Percentiles rank a stretch among this genome's conserved stretches.
Evolutionary conservation across 257 asterid species (phyloP).

Genomic region (Primulina huaijiensis): DNA sequence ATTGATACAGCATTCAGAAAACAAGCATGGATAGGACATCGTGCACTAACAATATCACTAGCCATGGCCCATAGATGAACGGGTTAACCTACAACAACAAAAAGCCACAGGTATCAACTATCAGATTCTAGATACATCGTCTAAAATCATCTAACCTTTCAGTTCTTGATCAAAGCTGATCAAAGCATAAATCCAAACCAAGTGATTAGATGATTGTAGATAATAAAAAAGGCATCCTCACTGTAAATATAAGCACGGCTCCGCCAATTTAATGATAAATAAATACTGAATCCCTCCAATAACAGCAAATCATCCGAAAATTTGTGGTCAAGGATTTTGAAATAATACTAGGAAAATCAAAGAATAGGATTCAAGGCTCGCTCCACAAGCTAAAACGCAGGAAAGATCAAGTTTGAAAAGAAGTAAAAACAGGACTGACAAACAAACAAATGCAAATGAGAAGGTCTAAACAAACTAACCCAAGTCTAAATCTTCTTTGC

Average conservation of each 20-base stretch:
- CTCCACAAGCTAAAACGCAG: neutral
- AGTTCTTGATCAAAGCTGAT: neutral
- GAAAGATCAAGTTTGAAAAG: conserved; percentile 5
- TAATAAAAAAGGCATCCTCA: conserved; percentile 13
- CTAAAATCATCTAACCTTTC: neutral
- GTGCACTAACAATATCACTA: neutral
- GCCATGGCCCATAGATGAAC: neutral
- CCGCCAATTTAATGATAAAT: neutral
- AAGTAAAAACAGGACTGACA: neutral
- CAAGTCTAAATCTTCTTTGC: conserved; percentile 93
- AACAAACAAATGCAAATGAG: conserved; percentile 3
- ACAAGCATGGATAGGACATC: neutral
- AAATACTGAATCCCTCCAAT: neutral
- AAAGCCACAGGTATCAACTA: neutral
- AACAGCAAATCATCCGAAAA: neutral
- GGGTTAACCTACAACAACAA: neutral
- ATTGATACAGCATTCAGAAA: conserved; percentile 16
- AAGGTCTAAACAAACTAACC: conserved; percentile 50
- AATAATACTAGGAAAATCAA: too few species aligned
- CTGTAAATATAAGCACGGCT: neutral
- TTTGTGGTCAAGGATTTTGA: neutral
- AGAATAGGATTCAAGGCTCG: neutral
- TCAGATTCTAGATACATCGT: neutral
- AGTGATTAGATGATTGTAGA: conserved; percentile 3
- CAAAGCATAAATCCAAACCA: neutral